Evolutionary conservation across 371 early-diverging fungal genomes (phyloP), one percentile per base, ranked within the genome.

Genomic region (Dinochytrium kinnereticum): DNA sequence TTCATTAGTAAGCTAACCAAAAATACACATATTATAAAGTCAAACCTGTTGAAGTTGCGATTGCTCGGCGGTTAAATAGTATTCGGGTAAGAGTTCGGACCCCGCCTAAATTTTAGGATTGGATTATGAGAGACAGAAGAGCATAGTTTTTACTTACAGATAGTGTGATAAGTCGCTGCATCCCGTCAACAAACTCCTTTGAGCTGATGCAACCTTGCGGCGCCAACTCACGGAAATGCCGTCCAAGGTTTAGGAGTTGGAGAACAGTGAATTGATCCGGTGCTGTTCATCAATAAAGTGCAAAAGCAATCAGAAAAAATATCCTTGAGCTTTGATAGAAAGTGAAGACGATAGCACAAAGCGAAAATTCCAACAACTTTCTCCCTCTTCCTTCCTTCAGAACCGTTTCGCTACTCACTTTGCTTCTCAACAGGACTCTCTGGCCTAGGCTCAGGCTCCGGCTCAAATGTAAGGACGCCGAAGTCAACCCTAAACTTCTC

Each of bases 251-350:
- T 13, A 76, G 37, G 1, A 88, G 76, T 57, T 88, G 88, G 21
- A 79, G 55, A 2, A 87, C 82, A 24, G 87, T 86, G 51, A 87
- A 88, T 68, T 85, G 84, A 51, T 86, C 88, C 13, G 86, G 78
- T 17, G n/a, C 37, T 28, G 30, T 38, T 61, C 38, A 28, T 17
- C 50, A 44, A 1, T n/a, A 71, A 65, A 71, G 65, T n/a, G 37
- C 7, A 65, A 1, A 21, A 19, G 13, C 50, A 28, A 40, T 5
- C 0, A 3, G 2, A 13, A 50, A 44, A 7, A 70, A 73, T n/a
- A n/a, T n/a, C n/a, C n/a, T n/a, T n/a, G n/a, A n/a, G n/a, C n/a
- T n/a, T n/a, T n/a, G n/a, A n/a, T n/a, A n/a, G n/a, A n/a, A n/a
- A n/a, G n/a, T n/a, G n/a, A n/a, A n/a, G n/a, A n/a, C n/a, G n/a